Conservation (phyloP, 257 asterid species). For the Catharanthus roseus region DNA sequence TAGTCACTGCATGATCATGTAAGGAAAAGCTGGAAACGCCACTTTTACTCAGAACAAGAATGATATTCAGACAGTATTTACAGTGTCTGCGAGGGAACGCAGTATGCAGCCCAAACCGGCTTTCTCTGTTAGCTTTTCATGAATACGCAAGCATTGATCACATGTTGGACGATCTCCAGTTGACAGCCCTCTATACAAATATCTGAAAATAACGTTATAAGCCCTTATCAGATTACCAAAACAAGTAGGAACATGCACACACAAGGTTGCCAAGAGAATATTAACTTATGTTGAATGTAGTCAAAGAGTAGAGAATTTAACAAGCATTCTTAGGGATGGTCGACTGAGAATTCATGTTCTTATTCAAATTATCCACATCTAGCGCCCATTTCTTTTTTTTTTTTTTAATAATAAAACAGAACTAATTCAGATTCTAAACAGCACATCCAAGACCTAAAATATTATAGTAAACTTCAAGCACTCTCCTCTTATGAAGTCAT, state of each 20-base stretch:
- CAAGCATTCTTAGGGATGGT: not conserved
- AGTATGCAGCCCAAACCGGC: constrained; percentile 97
- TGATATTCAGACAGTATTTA: constrained; percentile 52
- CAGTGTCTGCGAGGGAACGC: constrained; percentile 81
- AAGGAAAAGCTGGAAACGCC: not conserved
- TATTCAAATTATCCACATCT: no score
- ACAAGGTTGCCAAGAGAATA: not conserved
- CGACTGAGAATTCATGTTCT: not conserved
- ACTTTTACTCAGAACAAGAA: not conserved
- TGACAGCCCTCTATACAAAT: constrained; percentile 84
- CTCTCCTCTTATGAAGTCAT: not conserved
- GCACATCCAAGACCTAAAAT: not conserved
- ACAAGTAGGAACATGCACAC: no score
- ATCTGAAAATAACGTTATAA: constrained; percentile 43
- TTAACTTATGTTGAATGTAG: not conserved
- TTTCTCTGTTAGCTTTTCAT: constrained; percentile 84
- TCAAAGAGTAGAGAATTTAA: not conserved
- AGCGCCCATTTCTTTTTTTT: no score
- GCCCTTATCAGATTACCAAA: not conserved
- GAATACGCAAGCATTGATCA: constrained; percentile 87
- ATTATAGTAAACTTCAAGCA: not conserved
- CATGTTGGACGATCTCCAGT: constrained; percentile 99
- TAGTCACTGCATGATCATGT: not conserved
- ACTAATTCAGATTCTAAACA: not conserved
- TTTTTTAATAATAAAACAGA: no score